A percentile compares a stretch with the other conserved stretches of the same genome.
Evolutionary conservation across 2,329 filamentous ascomycete genomes (phyloP).

Genomic region (Dactylellina haptotyla): DNA sequence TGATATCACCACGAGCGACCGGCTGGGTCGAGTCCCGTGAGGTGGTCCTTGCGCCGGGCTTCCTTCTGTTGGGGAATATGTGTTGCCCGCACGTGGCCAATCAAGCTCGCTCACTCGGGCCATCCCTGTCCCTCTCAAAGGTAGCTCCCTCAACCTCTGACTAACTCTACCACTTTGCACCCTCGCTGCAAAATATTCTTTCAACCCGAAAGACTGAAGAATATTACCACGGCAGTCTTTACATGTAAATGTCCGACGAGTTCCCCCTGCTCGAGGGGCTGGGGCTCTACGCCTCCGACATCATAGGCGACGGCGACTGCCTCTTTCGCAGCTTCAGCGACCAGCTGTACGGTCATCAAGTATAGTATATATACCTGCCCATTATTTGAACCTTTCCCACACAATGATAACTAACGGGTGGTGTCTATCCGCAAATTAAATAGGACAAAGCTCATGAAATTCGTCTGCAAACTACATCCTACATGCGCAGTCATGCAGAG

Average conservation of each 20-base stretch:
- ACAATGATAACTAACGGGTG: slow-evolving; percentile 41
- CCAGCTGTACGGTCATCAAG: slow-evolving; percentile 56
- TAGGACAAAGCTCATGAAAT: slow-evolving; percentile 62
- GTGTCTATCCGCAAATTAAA: slow-evolving; percentile 34
- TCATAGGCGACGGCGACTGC: slow-evolving; percentile 71
- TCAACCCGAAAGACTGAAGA: background rate
- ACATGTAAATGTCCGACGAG: slow-evolving; percentile 61
- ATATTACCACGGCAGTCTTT: background rate
- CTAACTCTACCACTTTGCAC: background rate
- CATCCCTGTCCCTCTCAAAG: background rate
- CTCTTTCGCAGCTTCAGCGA: slow-evolving; percentile 58
- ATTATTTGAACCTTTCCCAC: slow-evolving; percentile 13
- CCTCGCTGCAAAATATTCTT: background rate
- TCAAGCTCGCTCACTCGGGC: no score
- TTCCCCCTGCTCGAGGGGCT: slow-evolving; percentile 69
- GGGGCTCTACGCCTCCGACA: slow-evolving; percentile 70
- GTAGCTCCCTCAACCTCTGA: background rate
- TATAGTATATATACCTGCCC: slow-evolving; percentile 32
- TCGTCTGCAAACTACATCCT: slow-evolving; percentile 66
- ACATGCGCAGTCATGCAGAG: slow-evolving; percentile 70
- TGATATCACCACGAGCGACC: background rate
- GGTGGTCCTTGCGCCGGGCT: background rate
- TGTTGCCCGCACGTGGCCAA: slow-evolving; percentile 6
- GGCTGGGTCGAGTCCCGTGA: background rate
- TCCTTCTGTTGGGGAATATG: slow-evolving; percentile 8